Evolutionary conservation across 1,284 basidiomycete species (phyloP).

Genomic region (Leccinum griseonigrum): DNA sequence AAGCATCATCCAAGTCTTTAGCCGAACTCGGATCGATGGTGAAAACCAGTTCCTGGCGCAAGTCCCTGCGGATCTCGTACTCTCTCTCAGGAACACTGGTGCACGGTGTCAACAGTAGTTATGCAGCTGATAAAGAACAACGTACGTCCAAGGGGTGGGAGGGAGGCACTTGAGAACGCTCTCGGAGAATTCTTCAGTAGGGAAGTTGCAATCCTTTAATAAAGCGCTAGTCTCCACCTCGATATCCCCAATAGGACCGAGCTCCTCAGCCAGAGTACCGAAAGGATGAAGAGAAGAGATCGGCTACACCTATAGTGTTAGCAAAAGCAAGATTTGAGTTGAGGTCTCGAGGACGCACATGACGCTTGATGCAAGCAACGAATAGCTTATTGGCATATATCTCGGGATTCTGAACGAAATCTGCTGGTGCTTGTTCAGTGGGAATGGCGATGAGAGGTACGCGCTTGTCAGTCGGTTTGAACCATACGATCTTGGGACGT

Average conservation of each 20-base stretch:
- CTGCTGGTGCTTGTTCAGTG: conserved; percentile 96
- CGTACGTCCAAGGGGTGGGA: conserved; percentile 89
- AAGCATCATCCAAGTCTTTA: conserved; percentile 92
- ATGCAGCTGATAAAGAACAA: conserved; percentile 20
- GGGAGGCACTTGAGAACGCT: conserved; percentile 96
- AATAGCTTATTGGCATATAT: conserved; percentile 90
- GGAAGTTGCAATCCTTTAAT: conserved; percentile 98
- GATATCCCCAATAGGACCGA: conserved; percentile 97
- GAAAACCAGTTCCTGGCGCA: conserved; percentile 84
- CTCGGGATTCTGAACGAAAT: conserved; percentile 95
- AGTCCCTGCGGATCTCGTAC: conserved; percentile 81
- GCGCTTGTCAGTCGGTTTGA: conserved; percentile 99
- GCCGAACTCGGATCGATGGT: conserved; percentile 91
- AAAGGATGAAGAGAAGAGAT: conserved; percentile 98
- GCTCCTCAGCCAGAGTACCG: conserved; percentile 96
- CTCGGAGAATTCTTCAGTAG: conserved; percentile 89
- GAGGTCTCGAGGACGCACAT: conserved; percentile 48
- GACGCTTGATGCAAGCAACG: conserved; percentile 98
- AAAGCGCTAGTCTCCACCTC: conserved; percentile 98
- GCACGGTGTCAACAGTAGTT: conserved; percentile 10
- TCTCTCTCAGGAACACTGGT: conserved; percentile 88
- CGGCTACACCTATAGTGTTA: conserved; percentile 46
- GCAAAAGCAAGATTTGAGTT: background rate
- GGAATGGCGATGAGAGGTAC: conserved; percentile 99
- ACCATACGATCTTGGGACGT: conserved; percentile 99